A percentile compares a stretch with the other conserved stretches of the same genome.
phyloP scores from a whole-genome alignment of 2,329 filamentous ascomycete species.

The Macrophomina tecta region DNA sequence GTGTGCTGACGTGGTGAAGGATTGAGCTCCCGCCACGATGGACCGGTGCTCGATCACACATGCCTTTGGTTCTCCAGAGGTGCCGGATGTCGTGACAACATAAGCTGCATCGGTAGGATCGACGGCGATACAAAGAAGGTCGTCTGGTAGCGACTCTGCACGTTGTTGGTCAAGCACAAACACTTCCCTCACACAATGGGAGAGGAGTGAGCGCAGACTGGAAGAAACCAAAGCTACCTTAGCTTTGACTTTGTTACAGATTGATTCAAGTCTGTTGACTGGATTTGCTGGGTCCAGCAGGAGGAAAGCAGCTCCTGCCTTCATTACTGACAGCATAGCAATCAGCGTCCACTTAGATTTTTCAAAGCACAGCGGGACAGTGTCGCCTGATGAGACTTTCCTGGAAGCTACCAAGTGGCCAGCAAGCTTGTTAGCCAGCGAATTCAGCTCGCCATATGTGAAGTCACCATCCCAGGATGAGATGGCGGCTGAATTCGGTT shows the following conservation, averaged over 20 bases:
- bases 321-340: conserved; percentile 45
- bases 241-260: conserved; percentile 38
- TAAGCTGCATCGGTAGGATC: neutral
- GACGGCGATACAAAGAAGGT: neutral
- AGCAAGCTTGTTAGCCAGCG: conserved; percentile 43
- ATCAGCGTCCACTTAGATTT: conserved; percentile 38
- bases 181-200: neutral
- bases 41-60: conserved; percentile 39
- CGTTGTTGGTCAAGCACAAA: neutral
- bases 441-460: conserved; percentile 55
- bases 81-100: conserved; percentile 45
- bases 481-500: conserved; percentile 53
- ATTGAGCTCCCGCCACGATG: conserved; percentile 36
- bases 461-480: conserved; percentile 59
- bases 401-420: conserved; percentile 42
- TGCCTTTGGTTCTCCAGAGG: conserved; percentile 42
- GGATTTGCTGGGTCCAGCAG: conserved; percentile 36
- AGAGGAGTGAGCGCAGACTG: neutral
- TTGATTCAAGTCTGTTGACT: neutral
- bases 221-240: conserved; percentile 40
- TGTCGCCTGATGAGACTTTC: conserved; percentile 33
- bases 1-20: neutral
- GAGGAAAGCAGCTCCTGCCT: conserved; percentile 35
- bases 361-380: conserved; percentile 17
- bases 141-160: too few species aligned